Percentiles rank a stretch among this genome's conserved stretches.
phyloP scores from a whole-genome alignment of 306 rosid genomes.

The Acacia confusa region DNA sequence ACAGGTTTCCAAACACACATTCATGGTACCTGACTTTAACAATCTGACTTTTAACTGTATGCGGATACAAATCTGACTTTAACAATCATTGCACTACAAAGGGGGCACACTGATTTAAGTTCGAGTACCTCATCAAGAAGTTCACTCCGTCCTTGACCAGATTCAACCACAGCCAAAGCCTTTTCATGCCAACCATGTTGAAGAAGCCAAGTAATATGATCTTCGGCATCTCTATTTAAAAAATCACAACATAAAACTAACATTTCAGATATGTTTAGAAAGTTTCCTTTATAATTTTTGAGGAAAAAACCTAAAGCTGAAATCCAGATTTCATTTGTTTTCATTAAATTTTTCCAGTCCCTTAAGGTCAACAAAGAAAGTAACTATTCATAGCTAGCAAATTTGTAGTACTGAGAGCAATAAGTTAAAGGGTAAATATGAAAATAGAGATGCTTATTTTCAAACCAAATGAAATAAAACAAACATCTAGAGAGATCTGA shows the following conservation, averaged over 20 bases:
- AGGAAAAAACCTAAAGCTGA: background rate
- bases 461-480: slow-evolving; percentile 9
- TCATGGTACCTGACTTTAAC: background rate
- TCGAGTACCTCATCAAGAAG: slow-evolving; percentile 72
- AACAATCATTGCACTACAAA: background rate
- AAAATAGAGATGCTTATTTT: background rate
- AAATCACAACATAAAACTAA: background rate
- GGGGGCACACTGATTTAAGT: background rate
- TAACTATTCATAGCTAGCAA: background rate
- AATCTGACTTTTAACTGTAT: background rate
- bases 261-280: background rate
- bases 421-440: background rate
- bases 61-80: background rate
- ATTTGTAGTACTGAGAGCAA: background rate
- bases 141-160: slow-evolving; percentile 67
- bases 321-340: background rate
- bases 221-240: slow-evolving; percentile 61
- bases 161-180: slow-evolving; percentile 41
- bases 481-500: slow-evolving; percentile 14
- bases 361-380: background rate
- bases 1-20: background rate
- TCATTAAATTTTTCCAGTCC: background rate
- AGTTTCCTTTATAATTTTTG: background rate
- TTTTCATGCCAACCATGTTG: slow-evolving; percentile 78
- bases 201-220: slow-evolving; percentile 81